Evolutionary conservation across 1,284 basidiomycete species (phyloP).

Genomic region (Malassezia sp.): DNA sequence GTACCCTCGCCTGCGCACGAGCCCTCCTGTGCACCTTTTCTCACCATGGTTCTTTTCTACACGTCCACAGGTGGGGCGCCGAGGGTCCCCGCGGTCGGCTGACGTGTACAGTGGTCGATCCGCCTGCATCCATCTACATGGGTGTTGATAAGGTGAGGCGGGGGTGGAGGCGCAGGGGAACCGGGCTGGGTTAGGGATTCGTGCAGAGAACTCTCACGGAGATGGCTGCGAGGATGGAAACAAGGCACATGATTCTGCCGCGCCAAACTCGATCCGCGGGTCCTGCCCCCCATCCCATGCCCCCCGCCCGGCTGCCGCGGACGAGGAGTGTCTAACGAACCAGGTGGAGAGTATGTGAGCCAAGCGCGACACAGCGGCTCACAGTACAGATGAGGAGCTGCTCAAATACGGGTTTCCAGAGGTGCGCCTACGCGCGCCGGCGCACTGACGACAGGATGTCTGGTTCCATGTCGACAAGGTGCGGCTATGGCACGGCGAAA

Average conservation of each 20-base stretch:
- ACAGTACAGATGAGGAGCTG: slow-evolving; percentile 21
- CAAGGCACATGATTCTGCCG: too few species aligned
- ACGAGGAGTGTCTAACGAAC: too few species aligned
- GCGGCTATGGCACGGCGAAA: too few species aligned
- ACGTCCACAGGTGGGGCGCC: slow-evolving; percentile 49
- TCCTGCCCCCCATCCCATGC: too few species aligned
- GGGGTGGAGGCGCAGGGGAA: too few species aligned
- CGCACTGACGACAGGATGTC: slow-evolving; percentile 33
- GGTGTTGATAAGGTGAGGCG: slow-evolving; percentile 89
- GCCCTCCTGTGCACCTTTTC: not conserved
- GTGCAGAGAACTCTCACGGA: too few species aligned
- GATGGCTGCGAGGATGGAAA: too few species aligned
- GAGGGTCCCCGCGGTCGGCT: too few species aligned
- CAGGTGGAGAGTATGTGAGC: slow-evolving; percentile 7
- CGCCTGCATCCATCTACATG: slow-evolving; percentile 74
- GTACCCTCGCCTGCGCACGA: not conserved
- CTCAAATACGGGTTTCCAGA: slow-evolving; percentile 55
- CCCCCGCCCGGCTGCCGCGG: too few species aligned
- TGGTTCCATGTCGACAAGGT: slow-evolving; percentile 56
- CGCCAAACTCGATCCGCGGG: too few species aligned
- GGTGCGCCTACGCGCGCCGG: slow-evolving; percentile 26
- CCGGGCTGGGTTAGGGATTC: too few species aligned
- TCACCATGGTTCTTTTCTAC: slow-evolving; percentile 55
- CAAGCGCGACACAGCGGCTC: not conserved
- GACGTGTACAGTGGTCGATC: slow-evolving; percentile 50